Conservation (phyloP, 164 flowering plant genomes). For the grape (Vitis vinifera) region ASM3070453v1 NC_081808.1:122501-123000, state of each 20-base stretch:
- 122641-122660: no score
- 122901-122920: no score
- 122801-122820: not conserved
- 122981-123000: no score
- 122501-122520: not conserved
- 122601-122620: no score
- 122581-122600: no score
- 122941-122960: no score
- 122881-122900: no score
- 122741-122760: not conserved
- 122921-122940: no score
- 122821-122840: not conserved
- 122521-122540: not conserved
- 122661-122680: not conserved
- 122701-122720: not conserved
- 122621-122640: no score
- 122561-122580: not conserved
- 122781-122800: not conserved
- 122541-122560: not conserved
- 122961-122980: no score
- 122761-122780: not conserved
- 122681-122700: not conserved
- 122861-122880: no score
- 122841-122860: not conserved
- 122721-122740: not conserved